Conservation (phyloP, 208 protist genomes). For the Leishmania arabica region DNA sequence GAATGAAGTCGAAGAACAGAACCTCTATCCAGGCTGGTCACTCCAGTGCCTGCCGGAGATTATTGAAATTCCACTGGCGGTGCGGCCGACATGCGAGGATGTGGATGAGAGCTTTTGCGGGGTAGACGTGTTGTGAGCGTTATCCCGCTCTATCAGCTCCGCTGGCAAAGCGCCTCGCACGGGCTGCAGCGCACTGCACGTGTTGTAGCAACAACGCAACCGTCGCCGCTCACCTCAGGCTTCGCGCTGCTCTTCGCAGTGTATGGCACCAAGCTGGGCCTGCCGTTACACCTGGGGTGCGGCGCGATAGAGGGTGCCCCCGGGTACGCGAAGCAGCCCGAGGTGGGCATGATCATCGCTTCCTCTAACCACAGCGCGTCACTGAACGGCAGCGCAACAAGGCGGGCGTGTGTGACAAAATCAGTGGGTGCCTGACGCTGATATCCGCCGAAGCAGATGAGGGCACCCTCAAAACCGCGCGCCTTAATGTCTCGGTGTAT, state of each 20-base stretch:
- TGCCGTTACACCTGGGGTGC: constrained; percentile 34
- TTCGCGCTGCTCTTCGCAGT: constrained; percentile 29
- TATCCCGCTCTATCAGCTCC: constrained; percentile 5
- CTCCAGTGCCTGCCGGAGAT: constrained; percentile 56
- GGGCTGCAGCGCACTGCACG: neutral
- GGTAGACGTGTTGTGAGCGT: neutral
- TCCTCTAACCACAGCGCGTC: constrained; percentile 16
- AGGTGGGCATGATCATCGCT: constrained; percentile 39
- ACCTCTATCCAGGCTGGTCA: constrained; percentile 51
- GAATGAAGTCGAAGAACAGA: constrained; percentile 31
- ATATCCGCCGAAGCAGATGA: constrained; percentile 8
- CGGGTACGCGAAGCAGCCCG: constrained; percentile 50
- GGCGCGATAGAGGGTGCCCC: constrained; percentile 34
- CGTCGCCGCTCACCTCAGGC: constrained; percentile 7
- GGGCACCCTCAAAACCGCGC: constrained; percentile 25
- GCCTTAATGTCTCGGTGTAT: constrained; percentile 29
- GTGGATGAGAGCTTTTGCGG: constrained; percentile 19
- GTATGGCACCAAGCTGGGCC: constrained; percentile 37
- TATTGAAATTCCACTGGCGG: constrained; percentile 38
- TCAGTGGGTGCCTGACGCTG: neutral
- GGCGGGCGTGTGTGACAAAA: neutral
- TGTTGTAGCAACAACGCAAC: neutral
- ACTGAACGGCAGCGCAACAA: constrained; percentile 10
- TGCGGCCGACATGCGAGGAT: constrained; percentile 34
- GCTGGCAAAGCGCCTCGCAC: neutral